These are phyloP conservation scores for Candida sp. DNA, from an alignment of 1,139 yeast species.

Conservation along the genomic window DNA sequence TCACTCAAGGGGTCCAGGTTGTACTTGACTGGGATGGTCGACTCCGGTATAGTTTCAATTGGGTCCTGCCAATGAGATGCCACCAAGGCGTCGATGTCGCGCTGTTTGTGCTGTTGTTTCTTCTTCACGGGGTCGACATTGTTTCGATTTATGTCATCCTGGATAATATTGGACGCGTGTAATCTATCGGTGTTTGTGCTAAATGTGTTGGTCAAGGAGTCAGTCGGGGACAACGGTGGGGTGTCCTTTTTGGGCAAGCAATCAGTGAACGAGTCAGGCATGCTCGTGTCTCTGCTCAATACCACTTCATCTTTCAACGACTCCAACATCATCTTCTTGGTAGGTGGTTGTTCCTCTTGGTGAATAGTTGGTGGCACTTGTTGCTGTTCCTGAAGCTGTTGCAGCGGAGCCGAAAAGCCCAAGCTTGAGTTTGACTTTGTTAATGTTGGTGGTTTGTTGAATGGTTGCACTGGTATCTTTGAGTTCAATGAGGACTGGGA, in stretches of 20 bases:
- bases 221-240: slow-evolving; percentile 3
- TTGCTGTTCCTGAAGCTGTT: slow-evolving; percentile 1
- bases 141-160: slow-evolving; percentile 18
- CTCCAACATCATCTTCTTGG: background rate
- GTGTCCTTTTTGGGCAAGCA: slow-evolving; percentile 9
- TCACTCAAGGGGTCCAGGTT: slow-evolving; percentile 23
- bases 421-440: slow-evolving; percentile 43
- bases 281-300: background rate
- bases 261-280: slow-evolving; percentile 10
- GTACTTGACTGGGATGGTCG: slow-evolving; percentile 17
- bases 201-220: slow-evolving; percentile 19
- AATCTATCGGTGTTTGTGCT: slow-evolving; percentile 24
- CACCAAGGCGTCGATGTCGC: slow-evolving; percentile 10
- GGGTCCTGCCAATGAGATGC: slow-evolving; percentile 13
- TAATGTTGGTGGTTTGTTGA: slow-evolving; percentile 25
- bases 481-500: slow-evolving; percentile 33
- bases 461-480: slow-evolving; percentile 1
- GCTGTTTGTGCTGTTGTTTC: slow-evolving; percentile 1
- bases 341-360: background rate
- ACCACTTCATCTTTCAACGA: background rate
- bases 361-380: slow-evolving; percentile 6
- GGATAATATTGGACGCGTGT: slow-evolving; percentile 23
- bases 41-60: slow-evolving; percentile 13
- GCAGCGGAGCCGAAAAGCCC: slow-evolving; percentile 32
- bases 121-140: slow-evolving; percentile 45